These are phyloP conservation scores for Gossypium anomalum DNA, from an alignment of 345 rosid genomes.

Conservation along the genomic window DNA sequence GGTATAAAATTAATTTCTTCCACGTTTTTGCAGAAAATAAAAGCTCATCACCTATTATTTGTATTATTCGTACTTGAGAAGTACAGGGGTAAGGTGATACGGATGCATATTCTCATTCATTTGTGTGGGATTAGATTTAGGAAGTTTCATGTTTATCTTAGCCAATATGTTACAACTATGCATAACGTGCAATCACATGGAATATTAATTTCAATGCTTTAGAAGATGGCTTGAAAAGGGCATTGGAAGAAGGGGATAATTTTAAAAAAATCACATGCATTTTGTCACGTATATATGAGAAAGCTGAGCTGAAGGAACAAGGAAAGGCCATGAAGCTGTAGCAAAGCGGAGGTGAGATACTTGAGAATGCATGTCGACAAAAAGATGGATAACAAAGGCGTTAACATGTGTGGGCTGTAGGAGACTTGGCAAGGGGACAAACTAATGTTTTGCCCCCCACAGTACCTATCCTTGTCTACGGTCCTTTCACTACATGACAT, in stretches of 20 bases:
- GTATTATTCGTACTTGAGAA: neutral
- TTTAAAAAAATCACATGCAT: neutral
- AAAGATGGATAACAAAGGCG: constrained; percentile 13
- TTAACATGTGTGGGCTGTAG: constrained; percentile 20
- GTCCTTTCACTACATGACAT: constrained; percentile 15
- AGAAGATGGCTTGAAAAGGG: constrained; percentile 2
- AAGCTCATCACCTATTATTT: neutral
- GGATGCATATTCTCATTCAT: neutral
- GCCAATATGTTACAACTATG: neutral
- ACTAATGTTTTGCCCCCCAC: constrained; percentile 19
- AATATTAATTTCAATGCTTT: neutral
- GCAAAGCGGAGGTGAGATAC: too few relatives aligned
- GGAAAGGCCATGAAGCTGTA: neutral
- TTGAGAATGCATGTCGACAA: constrained; percentile 12
- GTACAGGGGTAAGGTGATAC: neutral
- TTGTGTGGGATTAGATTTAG: neutral
- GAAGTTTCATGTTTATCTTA: neutral
- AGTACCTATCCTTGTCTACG: constrained; percentile 4
- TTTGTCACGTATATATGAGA: neutral
- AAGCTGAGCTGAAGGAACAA: neutral
- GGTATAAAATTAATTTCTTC: too few relatives aligned
- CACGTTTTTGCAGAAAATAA: too few relatives aligned
- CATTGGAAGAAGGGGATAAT: neutral
- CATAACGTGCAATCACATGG: neutral
- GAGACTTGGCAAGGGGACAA: constrained; percentile 17